Evolutionary conservation across 2,329 filamentous ascomycete genomes (phyloP), one percentile per base, ranked within the genome.

Genomic region (Pseudocercospora ulei): DNA sequence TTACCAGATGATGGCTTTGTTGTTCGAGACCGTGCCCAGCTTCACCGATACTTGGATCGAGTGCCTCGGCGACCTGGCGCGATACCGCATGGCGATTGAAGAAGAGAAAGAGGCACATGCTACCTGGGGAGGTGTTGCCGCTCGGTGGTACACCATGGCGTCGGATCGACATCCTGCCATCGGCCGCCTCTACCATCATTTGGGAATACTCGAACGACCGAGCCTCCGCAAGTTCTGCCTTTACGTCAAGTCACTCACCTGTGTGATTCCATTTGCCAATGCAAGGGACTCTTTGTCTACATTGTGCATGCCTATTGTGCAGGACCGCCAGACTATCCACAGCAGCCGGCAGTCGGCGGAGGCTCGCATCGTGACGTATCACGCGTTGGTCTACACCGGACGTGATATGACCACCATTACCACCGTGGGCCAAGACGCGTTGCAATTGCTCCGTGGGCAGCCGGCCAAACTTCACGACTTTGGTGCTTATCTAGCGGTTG

Each of bases 1-100:
- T 0, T 96, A 95, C 48, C 81, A 80, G 2, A 92, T 93, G 76
- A 84, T 95, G 73, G 80, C 83, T 0, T 62, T 95, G 0, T 62
- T 95, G 0, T 82, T 86, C 43, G 88, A 96, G 53, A 93, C 83
- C 0, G 83, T 94, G 0, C 78, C 82, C 0, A 70, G 73, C 0
- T 95, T 93, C 49, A 74, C 82, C 36, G 82, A 90, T 41, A 94
- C 83, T 0, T 96, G 88, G 88, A 83, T 93, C 5, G 88, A 95
- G 49, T 95, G 87, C 37, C 65, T 96, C 0, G 88, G 88, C 0
- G 87, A 96, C 55, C 62, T 96, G 0, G 81, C 80, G 0, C 69
- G 87, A 12, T 95, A 92, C 52, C 70, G 80, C 0, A 95, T 95
- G 86, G 85, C 86, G 0, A 86, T 95, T 28, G 87, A 95, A 57